phyloP scores from a whole-genome alignment of 164 flowering plant species.

The Cinnamomum micranthum region DNA sequence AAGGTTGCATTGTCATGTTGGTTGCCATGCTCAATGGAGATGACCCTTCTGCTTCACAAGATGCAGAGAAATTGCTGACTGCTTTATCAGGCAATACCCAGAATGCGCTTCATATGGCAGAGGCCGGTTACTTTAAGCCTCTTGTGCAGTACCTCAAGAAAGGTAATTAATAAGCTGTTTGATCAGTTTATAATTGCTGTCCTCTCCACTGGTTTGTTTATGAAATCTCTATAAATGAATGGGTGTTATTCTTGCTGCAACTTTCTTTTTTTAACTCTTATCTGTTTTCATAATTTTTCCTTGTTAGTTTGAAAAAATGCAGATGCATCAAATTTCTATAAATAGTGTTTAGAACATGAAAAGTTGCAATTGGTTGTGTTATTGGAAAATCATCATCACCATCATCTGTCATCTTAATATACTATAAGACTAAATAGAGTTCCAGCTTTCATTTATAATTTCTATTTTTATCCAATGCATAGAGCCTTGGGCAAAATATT shows the following conservation, averaged over 20 bases:
- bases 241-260: background rate
- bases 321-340: too few relatives aligned
- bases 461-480: too few relatives aligned
- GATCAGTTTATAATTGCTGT: background rate
- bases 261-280: background rate
- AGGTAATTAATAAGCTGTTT: slow-evolving; percentile 35
- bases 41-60: slow-evolving; percentile 48
- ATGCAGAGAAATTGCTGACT: slow-evolving; percentile 54
- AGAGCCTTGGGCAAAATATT: too few relatives aligned
- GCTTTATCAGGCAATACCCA: slow-evolving; percentile 65
- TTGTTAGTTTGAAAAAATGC: too few relatives aligned
- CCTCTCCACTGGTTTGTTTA: background rate
- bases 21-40: slow-evolving; percentile 69
- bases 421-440: too few relatives aligned
- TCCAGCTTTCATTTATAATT: too few relatives aligned
- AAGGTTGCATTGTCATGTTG: slow-evolving; percentile 83
- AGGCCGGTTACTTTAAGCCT: slow-evolving; percentile 86
- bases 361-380: too few relatives aligned
- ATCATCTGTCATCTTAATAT: too few relatives aligned
- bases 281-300: background rate
- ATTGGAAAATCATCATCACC: too few relatives aligned
- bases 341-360: too few relatives aligned
- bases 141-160: slow-evolving; percentile 57
- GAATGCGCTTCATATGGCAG: slow-evolving; percentile 91
- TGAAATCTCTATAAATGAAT: background rate